These are phyloP conservation scores for Leucosporidium scottii DNA, from an alignment of 768 basidiomycete species.

Conservation along the genomic window DNA sequence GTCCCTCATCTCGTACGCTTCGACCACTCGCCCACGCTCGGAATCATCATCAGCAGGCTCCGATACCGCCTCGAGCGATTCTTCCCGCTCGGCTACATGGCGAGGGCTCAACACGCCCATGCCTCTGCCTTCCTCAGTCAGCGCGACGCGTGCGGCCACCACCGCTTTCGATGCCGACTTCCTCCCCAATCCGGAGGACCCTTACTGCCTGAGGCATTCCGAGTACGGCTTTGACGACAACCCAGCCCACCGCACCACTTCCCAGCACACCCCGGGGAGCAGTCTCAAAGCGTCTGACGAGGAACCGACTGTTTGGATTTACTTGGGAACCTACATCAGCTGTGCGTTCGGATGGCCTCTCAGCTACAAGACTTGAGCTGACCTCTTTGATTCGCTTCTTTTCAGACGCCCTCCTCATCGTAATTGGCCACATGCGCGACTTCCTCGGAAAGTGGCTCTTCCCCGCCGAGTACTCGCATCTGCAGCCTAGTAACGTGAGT, in stretches of 20 bases:
- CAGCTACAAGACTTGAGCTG: not conserved
- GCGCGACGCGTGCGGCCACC: slow-evolving; percentile 22
- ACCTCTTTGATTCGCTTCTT: not conserved
- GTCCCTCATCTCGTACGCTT: slow-evolving; percentile 29
- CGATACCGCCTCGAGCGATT: slow-evolving; percentile 9
- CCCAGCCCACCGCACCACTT: slow-evolving; percentile 26
- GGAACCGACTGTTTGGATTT: slow-evolving; percentile 87
- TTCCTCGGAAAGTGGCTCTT: slow-evolving; percentile 82
- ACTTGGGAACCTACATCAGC: slow-evolving; percentile 78
- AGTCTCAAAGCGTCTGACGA: slow-evolving; percentile 49
- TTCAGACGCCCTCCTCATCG: slow-evolving; percentile 81
- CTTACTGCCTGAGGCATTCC: slow-evolving; percentile 26
- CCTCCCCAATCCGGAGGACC: slow-evolving; percentile 16
- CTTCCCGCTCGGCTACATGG: slow-evolving; percentile 17
- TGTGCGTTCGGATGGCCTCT: slow-evolving; percentile 33
- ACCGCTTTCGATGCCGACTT: slow-evolving; percentile 30
- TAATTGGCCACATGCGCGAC: slow-evolving; percentile 86
- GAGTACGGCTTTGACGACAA: slow-evolving; percentile 32
- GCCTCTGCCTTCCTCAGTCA: slow-evolving; percentile 27
- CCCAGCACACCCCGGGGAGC: slow-evolving; percentile 41
- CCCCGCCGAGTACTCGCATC: slow-evolving; percentile 63
- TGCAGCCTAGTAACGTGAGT: slow-evolving; percentile 75
- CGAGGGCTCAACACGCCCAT: slow-evolving; percentile 22
- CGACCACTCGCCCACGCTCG: not conserved
- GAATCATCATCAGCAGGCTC: not conserved